Percentiles rank a stretch among this genome's conserved stretches.
Evolutionary conservation across 495 filamentous ascomycete species (phyloP).

Genomic region (Niebla homalea): DNA sequence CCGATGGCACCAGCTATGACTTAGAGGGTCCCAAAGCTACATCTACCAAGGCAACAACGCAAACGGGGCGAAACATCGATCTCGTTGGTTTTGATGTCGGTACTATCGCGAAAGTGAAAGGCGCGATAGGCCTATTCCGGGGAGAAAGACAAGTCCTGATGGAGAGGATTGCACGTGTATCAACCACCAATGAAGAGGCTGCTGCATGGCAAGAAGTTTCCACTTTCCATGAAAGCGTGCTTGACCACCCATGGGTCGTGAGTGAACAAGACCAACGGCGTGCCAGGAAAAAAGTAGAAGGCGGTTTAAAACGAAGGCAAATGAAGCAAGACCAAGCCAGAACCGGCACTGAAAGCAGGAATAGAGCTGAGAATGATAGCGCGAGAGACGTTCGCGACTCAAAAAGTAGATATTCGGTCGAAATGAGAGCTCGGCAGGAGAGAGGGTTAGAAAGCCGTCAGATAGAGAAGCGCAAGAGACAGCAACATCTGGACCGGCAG

Average conservation of each 20-base stretch:
- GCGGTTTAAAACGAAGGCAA: neutral
- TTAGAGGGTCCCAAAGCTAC: neutral
- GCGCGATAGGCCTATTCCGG: slow-evolving; percentile 52
- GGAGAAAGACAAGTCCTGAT: slow-evolving; percentile 50
- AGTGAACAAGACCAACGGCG: slow-evolving; percentile 36
- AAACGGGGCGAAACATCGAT: slow-evolving; percentile 21
- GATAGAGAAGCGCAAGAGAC: neutral
- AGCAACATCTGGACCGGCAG: neutral
- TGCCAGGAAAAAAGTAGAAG: slow-evolving; percentile 38
- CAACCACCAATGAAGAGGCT: slow-evolving; percentile 62
- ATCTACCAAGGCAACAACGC: slow-evolving; percentile 17
- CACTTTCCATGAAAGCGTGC: slow-evolving; percentile 47
- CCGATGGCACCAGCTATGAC: neutral
- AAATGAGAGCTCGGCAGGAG: slow-evolving; percentile 14
- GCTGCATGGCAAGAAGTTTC: slow-evolving; percentile 56
- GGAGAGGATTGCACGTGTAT: slow-evolving; percentile 45
- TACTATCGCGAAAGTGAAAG: slow-evolving; percentile 63
- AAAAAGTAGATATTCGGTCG: neutral
- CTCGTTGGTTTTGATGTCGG: slow-evolving; percentile 47
- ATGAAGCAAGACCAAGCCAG: too few relatives aligned
- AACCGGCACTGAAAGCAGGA: neutral
- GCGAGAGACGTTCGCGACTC: neutral
- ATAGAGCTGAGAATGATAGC: neutral
- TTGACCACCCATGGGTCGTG: slow-evolving; percentile 58
- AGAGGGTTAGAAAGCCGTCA: slow-evolving; percentile 4